Evolutionary conservation across 345 rosid species (phyloP).

Genomic region (Eucalyptus tenuipes): DNA sequence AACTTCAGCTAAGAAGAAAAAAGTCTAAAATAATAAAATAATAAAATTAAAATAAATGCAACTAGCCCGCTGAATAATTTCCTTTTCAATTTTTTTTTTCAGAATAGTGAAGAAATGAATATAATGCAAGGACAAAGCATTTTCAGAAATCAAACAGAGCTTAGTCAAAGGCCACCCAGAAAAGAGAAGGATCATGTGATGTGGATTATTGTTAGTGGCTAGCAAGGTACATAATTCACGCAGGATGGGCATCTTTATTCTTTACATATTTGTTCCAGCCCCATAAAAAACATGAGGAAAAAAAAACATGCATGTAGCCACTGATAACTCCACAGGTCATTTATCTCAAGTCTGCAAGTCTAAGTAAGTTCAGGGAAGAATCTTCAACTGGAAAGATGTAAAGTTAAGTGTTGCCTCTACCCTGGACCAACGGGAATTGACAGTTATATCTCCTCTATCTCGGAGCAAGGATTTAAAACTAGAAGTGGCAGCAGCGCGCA

Average conservation of each 20-base stretch:
- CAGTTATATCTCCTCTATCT: slow-evolving; percentile 56
- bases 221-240: not conserved
- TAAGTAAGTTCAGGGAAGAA: not conserved
- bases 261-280: not conserved
- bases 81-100: not conserved
- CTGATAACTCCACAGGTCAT: not conserved
- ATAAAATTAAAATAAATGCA: not conserved
- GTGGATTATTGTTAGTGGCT: not conserved
- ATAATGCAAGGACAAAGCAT: not conserved
- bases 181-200: not conserved
- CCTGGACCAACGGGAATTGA: slow-evolving; percentile 83
- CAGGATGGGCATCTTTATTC: not conserved
- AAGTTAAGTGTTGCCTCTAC: slow-evolving; percentile 12
- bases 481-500: slow-evolving; percentile 53
- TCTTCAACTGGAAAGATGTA: not conserved
- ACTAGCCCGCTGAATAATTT: not conserved
- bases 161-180: not conserved
- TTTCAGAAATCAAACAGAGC: not conserved
- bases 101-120: not conserved
- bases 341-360: not conserved
- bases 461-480: slow-evolving; percentile 77
- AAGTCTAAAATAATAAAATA: not conserved
- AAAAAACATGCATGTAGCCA: not conserved
- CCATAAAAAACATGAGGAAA: not conserved
- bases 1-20: not conserved